Evolutionary conservation across 371 early-diverging fungal species (phyloP), one percentile per base, ranked within the genome.

Genomic region (Batrachochytrium dendrobatidis): DNA sequence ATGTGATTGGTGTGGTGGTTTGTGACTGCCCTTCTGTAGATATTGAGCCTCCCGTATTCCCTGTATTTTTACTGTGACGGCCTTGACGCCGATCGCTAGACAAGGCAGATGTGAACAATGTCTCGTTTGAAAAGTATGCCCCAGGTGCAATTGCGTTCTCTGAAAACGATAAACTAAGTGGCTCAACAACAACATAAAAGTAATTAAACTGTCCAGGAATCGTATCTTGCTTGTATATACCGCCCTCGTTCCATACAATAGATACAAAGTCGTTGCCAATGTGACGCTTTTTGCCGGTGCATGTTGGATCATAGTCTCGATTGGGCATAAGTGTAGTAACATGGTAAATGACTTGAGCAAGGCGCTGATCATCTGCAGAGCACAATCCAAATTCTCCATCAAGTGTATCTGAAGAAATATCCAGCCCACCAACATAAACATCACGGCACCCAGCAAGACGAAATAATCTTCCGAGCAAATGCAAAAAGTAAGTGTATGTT

Each of bases 181-280:
- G 90, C 32, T 66, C 84, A 26, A 97, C 85, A 6, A 97, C 83
- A 59, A 97, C 85, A 57, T 92, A 90, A 60, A 94, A 86, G 66
- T 86, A 91, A 68, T 95, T 95, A 75, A 95, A 95, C 69, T 97
- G 92, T 6, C 90, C 87, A 0, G 92, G 88, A 22, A 95, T 72
- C 0, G 94, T 95, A 57, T 92, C 86, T 71, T 94, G 92, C 30
- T 80, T 80, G 68, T 90, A 95, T 7, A 83, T 81, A 2, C 61
- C 55, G 3, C 91, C 93, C 63, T 97, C 95, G 64, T 94, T 92
- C 66, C 87, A 97, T 17, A 95, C 87, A 60, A 97, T 85, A 30
- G 86, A 82, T 32, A 95, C 91, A 75, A 83, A 95, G 67, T 95
- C 94, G 66, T 97, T 97, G 43, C 95, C 98, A 55, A 97, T 90